A percentile compares a stretch with the other conserved stretches of the same genome.
These are phyloP conservation scores for Huntiella omanensis DNA, from an alignment of 2,329 filamentous ascomycete species.

Conservation along the genomic window DNA sequence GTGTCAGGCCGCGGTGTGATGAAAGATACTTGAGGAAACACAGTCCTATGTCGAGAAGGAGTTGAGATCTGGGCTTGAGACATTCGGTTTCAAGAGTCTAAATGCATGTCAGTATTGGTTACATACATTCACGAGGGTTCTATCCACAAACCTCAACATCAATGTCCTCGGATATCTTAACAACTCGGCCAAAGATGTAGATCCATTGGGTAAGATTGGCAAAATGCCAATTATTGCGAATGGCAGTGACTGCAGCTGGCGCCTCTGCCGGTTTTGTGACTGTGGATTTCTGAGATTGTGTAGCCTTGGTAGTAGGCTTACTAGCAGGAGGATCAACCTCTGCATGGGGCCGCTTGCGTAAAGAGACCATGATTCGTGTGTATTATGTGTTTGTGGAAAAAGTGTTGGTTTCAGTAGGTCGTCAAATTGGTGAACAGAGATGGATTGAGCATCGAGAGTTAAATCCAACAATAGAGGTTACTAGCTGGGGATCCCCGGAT, in stretches of 20 bases:
- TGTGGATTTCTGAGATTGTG: not conserved
- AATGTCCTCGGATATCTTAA: conserved; percentile 77
- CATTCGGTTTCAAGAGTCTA: conserved; percentile 83
- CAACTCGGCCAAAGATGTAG: conserved; percentile 67
- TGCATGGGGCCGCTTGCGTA: conserved; percentile 9
- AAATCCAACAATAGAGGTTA: no score
- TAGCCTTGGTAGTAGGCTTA: not conserved
- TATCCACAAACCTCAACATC: conserved; percentile 55
- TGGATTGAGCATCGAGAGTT: no score
- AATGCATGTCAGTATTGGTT: not conserved
- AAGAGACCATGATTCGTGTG: conserved; percentile 10
- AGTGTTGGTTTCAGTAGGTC: no score
- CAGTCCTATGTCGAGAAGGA: conserved; percentile 65
- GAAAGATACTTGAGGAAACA: conserved; percentile 82
- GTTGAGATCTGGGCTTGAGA: conserved; percentile 56
- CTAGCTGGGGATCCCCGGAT: no score
- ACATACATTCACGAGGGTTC: not conserved
- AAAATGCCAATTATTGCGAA: conserved; percentile 92
- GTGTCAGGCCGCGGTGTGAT: conserved; percentile 75
- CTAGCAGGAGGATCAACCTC: conserved; percentile 1
- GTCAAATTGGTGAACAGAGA: no score
- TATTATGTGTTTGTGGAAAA: not conserved
- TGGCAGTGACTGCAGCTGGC: conserved; percentile 14
- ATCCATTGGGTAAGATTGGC: conserved; percentile 89
- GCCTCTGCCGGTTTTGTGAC: not conserved